These are phyloP conservation scores for Schrenkiella parvula DNA, from an alignment of 345 rosid genomes.

Conservation along the genomic window DNA sequence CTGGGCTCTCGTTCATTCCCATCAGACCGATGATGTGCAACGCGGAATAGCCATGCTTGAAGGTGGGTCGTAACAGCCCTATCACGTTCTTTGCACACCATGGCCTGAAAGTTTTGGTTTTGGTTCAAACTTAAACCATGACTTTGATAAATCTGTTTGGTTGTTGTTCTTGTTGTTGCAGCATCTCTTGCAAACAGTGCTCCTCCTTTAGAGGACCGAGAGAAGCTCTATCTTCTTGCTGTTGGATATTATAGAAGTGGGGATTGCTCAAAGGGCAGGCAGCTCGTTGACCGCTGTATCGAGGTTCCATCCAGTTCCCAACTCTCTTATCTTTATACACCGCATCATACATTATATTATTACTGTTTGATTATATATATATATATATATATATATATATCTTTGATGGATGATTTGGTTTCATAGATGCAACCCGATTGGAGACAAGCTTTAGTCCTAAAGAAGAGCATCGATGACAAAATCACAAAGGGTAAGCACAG, in stretches of 20 bases:
- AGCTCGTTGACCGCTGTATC: constrained; percentile 50
- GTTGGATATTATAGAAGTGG: constrained; percentile 78
- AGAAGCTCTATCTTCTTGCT: constrained; percentile 82
- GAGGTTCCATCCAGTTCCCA: constrained; percentile 10
- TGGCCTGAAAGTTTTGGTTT: not conserved
- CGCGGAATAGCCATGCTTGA: constrained; percentile 88
- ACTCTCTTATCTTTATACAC: not conserved
- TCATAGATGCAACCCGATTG: constrained; percentile 74
- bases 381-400: not conserved
- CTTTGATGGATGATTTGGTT: constrained; percentile 5
- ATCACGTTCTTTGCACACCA: not conserved
- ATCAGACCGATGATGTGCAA: constrained; percentile 63
- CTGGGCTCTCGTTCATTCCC: constrained; percentile 90
- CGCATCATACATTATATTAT: not conserved
- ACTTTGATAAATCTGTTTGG: not conserved
- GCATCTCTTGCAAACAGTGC: constrained; percentile 55
- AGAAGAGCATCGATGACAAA: constrained; percentile 64
- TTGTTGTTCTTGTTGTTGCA: constrained; percentile 31
- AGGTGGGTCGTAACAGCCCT: constrained; percentile 27
- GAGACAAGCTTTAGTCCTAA: constrained; percentile 73
- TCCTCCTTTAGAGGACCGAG: constrained; percentile 52
- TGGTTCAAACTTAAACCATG: not conserved
- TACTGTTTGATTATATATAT: not conserved
- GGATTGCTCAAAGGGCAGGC: constrained; percentile 67
- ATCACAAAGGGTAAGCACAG: constrained; percentile 58